Percentiles rank a stretch among this genome's conserved stretches.
Conservation (phyloP, 257 asterid species). For the Solanum clarkiae region DNA sequence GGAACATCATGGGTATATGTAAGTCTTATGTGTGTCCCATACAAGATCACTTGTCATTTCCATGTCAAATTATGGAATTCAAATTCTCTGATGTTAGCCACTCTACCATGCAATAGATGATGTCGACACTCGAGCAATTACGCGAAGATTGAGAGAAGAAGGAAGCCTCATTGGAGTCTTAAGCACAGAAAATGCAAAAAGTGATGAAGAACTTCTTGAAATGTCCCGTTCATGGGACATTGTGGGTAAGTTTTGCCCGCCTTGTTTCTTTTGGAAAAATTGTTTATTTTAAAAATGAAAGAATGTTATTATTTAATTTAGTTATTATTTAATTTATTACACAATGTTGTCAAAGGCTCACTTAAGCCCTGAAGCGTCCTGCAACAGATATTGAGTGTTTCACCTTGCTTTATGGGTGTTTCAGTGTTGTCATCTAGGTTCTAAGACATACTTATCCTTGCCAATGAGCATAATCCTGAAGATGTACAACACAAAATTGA, state of each 20-base stretch:
- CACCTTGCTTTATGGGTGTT: not conserved
- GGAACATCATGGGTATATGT: constrained; percentile 95
- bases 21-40: constrained; percentile 12
- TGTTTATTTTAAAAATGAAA: not conserved
- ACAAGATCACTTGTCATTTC: not conserved
- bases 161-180: constrained; percentile 95
- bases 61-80: not conserved
- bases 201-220: constrained; percentile 69
- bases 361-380: not conserved
- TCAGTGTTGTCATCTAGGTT: not conserved
- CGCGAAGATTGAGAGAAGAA: constrained; percentile 70
- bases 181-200: constrained; percentile 68
- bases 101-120: constrained; percentile 45
- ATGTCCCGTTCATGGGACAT: constrained; percentile 76
- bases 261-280: not conserved
- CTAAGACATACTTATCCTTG: not conserved
- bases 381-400: not conserved
- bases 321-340: not conserved
- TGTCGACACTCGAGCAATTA: constrained; percentile 95
- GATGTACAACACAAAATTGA: not conserved
- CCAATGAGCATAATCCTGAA: not conserved
- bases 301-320: not conserved
- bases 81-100: constrained; percentile 3
- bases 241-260: constrained; percentile 43
- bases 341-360: not conserved